Base-by-base conservation (phyloP, 768 basidiomycete species). In the Nevesoporus exiguus region DNA sequence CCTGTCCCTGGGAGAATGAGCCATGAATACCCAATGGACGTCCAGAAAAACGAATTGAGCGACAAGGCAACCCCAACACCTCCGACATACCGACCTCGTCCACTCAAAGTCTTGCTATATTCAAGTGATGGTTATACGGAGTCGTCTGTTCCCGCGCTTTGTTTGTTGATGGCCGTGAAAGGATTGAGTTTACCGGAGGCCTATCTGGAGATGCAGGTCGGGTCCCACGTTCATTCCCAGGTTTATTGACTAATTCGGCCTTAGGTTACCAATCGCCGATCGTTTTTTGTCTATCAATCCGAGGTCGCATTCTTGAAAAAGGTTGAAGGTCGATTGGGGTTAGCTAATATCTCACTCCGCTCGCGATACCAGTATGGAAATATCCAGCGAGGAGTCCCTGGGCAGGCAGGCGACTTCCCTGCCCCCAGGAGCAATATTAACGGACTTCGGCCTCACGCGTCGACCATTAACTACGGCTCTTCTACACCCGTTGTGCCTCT, bases 71-170 rank as follows among this genome's bases (percentile, higher is more conserved):
- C 29, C 8, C 52, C 52, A 39, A 45, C 45, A 54, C 62, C 27
- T 65, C 67, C 59, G 14, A 25, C 63, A 70, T 51, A 70, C 27
- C 81, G 78, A 56, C 80, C 81, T 27, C 74, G 79, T 29, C 88
- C 88, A 6, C 74, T 85, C 51, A 90, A 91, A 66, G 74, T 94
- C 51, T 78, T 94, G 57, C 69, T 94, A 27, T 90, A 92, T 70
- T 88, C 86, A 17, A 80, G 86, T 17, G 93, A 95, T 67, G 93
- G 91, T 46, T 93, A 96, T 74, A 98, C 96, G 22, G 95, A 98
- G 70, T 89, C 90, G 10, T 89, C 88, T 24, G 84, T 95, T 7
- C 84, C 93, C 49, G 94, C 93, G 21, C 77, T 98, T 49, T 83
- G 84, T 58, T 81, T 96, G 47, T 75, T 97, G 57, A 98, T 98